These are phyloP conservation scores for Aspergillus cejpii DNA, from an alignment of 2,329 filamentous ascomycete species.

Conservation along the genomic window DNA sequence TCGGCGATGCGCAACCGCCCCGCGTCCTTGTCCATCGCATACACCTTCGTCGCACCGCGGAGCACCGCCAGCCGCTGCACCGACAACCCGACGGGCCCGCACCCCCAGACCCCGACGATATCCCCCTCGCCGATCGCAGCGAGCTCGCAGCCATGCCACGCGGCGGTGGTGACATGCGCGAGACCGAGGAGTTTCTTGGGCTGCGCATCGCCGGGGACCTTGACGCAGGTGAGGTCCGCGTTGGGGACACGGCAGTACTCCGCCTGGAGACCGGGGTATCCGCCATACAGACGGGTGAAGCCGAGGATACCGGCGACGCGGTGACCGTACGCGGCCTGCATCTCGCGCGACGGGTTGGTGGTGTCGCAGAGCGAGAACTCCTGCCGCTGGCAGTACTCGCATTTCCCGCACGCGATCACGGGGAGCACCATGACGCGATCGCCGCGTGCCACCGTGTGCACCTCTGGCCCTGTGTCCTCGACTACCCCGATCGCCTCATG, in stretches of 20 bases:
- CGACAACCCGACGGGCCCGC: slow-evolving; percentile 27
- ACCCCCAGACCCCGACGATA: slow-evolving; percentile 30
- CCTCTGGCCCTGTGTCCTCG: slow-evolving; percentile 23
- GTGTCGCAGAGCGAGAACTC: slow-evolving; percentile 30
- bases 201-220: slow-evolving; percentile 21
- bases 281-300: slow-evolving; percentile 28
- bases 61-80: slow-evolving; percentile 25
- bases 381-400: slow-evolving; percentile 25
- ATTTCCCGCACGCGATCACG: slow-evolving; percentile 27
- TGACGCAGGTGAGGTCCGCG: slow-evolving; percentile 28
- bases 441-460: slow-evolving; percentile 18
- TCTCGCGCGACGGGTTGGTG: slow-evolving; percentile 26
- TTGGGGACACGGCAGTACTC: slow-evolving; percentile 34
- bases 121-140: slow-evolving; percentile 28
- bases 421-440: slow-evolving; percentile 30
- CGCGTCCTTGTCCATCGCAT: slow-evolving; percentile 30
- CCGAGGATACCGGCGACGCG: slow-evolving; percentile 30
- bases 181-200: slow-evolving; percentile 28
- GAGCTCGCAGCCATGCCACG: slow-evolving; percentile 31
- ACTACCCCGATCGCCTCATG: slow-evolving; percentile 28
- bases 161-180: slow-evolving; percentile 27
- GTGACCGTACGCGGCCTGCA: slow-evolving; percentile 25
- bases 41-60: slow-evolving; percentile 28
- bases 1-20: slow-evolving; percentile 4
- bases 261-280: slow-evolving; percentile 33